Percentiles rank a stretch among this genome's conserved stretches.
These are phyloP conservation scores for Lipomyces yamanashiensis DNA, from an alignment of 805 yeast genomes.

Conservation along the genomic window DNA sequence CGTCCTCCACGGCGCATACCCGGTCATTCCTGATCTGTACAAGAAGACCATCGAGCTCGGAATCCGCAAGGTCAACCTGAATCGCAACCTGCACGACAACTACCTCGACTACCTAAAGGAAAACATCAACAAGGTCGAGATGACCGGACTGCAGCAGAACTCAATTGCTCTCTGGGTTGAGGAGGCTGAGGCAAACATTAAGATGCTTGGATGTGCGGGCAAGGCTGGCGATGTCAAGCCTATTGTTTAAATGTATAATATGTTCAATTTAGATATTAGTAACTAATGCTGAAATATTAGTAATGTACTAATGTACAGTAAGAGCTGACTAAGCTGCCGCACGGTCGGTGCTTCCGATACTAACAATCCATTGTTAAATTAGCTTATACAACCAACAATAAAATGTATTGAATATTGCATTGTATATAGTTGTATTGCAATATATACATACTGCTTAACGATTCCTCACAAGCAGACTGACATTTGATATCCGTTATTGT, in stretches of 20 bases:
- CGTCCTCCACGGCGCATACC: slow-evolving; percentile 49
- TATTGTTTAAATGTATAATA: slow-evolving; percentile 14
- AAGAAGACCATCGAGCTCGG: slow-evolving; percentile 42
- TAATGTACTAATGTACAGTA: background rate
- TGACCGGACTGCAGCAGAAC: slow-evolving; percentile 44
- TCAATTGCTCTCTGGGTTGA: slow-evolving; percentile 39
- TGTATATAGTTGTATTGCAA: no score
- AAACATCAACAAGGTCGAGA: slow-evolving; percentile 40
- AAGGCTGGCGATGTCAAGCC: slow-evolving; percentile 38
- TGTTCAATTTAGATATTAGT: background rate
- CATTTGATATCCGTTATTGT: no score
- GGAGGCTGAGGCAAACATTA: slow-evolving; percentile 45
- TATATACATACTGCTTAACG: no score
- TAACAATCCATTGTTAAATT: no score
- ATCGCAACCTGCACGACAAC: slow-evolving; percentile 43
- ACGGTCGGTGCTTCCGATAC: no score
- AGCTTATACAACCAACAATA: no score
- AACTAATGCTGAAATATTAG: background rate
- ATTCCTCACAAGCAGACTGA: no score
- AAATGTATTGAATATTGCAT: no score
- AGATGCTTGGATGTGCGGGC: slow-evolving; percentile 42
- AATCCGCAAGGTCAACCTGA: slow-evolving; percentile 46
- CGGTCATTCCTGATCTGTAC: slow-evolving; percentile 43
- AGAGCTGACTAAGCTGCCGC: no score
- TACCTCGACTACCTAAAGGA: slow-evolving; percentile 41